These are phyloP conservation scores for Lagenidium giganteum DNA, from an alignment of 352 stramenopile species.

Conservation along the genomic window DNA sequence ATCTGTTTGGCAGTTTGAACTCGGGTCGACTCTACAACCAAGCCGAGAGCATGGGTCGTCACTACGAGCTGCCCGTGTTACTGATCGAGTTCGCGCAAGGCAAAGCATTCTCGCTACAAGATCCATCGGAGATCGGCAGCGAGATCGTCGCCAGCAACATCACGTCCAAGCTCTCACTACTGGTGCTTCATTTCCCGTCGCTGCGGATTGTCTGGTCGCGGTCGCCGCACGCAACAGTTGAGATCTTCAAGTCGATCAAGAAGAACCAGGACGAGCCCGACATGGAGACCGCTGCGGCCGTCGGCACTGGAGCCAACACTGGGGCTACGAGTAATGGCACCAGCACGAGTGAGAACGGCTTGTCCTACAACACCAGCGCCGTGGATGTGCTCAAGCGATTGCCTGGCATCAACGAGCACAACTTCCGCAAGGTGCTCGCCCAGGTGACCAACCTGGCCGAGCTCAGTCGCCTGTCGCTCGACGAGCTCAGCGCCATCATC, in stretches of 20 bases:
- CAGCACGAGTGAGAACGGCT: conserved; percentile 24
- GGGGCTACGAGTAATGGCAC: neutral
- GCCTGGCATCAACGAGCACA: conserved; percentile 94
- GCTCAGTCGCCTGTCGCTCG: conserved; percentile 56
- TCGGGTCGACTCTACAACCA: conserved; percentile 96
- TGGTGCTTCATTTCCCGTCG: conserved; percentile 93
- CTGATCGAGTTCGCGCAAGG: conserved; percentile 95
- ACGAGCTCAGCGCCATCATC: conserved; percentile 61
- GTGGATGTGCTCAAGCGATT: conserved; percentile 94
- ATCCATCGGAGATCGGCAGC: conserved; percentile 84
- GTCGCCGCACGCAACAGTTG: conserved; percentile 87
- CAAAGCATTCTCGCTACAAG: conserved; percentile 84
- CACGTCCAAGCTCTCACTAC: conserved; percentile 92
- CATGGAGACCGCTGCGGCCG: conserved; percentile 56
- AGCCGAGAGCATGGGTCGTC: conserved; percentile 76
- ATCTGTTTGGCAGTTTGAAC: conserved; percentile 96
- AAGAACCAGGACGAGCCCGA: conserved; percentile 82
- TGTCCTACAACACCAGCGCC: conserved; percentile 87
- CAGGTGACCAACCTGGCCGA: conserved; percentile 72
- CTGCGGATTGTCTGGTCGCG: conserved; percentile 95
- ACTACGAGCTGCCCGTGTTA: conserved; percentile 89
- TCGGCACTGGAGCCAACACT: conserved; percentile 40
- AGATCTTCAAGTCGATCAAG: conserved; percentile 82
- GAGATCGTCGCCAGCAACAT: conserved; percentile 93
- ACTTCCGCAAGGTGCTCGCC: conserved; percentile 78